Percentiles rank a stretch among this genome's conserved stretches.
Conservation (phyloP, 2,329 filamentous ascomycete species). For the Colletotrichum camelliae region DNA sequence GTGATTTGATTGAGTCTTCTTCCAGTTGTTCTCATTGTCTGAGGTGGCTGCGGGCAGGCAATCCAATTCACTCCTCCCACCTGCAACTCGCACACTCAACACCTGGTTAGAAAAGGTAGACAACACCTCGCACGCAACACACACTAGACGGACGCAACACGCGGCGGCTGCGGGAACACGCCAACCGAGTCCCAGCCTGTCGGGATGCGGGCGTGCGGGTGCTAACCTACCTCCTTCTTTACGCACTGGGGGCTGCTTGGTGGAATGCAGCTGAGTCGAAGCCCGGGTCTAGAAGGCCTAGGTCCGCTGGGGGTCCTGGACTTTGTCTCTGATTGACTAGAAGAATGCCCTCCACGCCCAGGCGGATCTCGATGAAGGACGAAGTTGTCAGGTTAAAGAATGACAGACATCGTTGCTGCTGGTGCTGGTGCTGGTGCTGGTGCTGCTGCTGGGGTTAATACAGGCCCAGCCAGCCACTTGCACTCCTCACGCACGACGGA, state of each 20-base stretch:
- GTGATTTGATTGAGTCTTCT: too few species aligned
- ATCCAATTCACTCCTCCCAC: neutral
- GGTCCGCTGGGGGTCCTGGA: neutral
- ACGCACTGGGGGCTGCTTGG: neutral
- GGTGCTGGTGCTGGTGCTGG: neutral
- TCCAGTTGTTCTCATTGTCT: too few species aligned
- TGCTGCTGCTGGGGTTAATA: neutral
- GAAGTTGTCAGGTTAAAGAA: neutral
- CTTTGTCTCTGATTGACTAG: neutral
- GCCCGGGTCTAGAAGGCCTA: neutral
- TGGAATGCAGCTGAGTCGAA: neutral
- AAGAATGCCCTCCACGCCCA: neutral
- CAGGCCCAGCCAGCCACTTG: neutral
- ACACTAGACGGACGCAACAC: neutral
- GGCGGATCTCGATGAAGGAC: neutral
- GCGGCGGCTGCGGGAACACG: neutral
- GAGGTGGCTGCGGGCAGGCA: neutral
- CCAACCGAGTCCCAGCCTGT: constrained; percentile 8
- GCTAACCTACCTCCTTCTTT: neutral
- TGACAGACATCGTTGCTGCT: neutral
- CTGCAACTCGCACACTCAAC: neutral
- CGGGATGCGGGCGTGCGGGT: constrained; percentile 8
- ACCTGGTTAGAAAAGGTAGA: neutral
- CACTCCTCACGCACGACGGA: neutral
- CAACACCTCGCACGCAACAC: neutral